phyloP scores from a whole-genome alignment of 2,329 filamentous ascomycete species.

The Fusarium nanum region DNA sequence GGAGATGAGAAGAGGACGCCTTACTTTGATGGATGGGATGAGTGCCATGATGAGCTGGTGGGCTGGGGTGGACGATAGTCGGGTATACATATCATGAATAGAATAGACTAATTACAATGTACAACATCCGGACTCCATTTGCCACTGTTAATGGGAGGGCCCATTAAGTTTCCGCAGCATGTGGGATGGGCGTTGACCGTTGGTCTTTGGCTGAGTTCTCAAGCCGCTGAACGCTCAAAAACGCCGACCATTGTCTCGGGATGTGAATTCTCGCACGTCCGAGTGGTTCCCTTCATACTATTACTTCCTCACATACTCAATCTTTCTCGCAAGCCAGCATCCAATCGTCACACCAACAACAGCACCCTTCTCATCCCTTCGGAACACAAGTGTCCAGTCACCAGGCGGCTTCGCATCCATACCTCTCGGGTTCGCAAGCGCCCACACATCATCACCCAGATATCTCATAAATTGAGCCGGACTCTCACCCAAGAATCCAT shows the following conservation, averaged over 20 bases:
- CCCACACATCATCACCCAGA: conserved; percentile 24
- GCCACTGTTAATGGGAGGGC: no score
- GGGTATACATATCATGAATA: background rate
- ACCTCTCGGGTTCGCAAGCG: conserved; percentile 24
- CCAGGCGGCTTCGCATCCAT: conserved; percentile 37
- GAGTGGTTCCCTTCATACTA: background rate
- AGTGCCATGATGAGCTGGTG: conserved; percentile 28
- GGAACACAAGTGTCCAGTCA: conserved; percentile 32
- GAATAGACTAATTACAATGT: conserved; percentile 13
- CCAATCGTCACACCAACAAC: conserved; percentile 16
- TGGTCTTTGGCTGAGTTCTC: no score
- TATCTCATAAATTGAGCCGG: conserved; percentile 30
- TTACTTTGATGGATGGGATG: conserved; percentile 36
- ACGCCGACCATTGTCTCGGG: no score
- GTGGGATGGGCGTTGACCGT: no score
- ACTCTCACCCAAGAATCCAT: conserved; percentile 27
- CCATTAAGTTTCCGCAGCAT: background rate
- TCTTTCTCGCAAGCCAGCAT: conserved; percentile 27
- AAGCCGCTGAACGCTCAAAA: background rate
- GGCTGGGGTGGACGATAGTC: conserved; percentile 34
- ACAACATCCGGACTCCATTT: background rate
- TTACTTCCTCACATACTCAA: conserved; percentile 25
- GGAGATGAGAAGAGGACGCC: conserved; percentile 27
- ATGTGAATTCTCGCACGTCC: background rate
- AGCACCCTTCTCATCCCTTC: background rate